Conservation (phyloP, 345 rosid genomes). For the Sonneratia caseolaris region DNA sequence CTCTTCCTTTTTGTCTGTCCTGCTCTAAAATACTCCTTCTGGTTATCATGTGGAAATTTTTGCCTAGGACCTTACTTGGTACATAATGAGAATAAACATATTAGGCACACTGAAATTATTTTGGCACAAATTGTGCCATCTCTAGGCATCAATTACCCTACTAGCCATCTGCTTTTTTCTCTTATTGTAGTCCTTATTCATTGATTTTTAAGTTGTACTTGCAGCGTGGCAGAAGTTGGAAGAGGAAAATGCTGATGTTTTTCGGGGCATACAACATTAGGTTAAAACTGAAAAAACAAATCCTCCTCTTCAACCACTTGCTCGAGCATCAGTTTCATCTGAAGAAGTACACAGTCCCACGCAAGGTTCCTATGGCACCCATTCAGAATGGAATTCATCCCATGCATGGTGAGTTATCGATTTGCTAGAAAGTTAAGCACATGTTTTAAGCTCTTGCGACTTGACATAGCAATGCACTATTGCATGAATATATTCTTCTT, state of each 20-base stretch:
- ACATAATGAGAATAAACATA: not conserved
- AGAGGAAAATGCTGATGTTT: conserved; percentile 89
- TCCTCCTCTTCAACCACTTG: conserved; percentile 75
- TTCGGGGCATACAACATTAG: conserved; percentile 92
- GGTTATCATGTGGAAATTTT: not conserved
- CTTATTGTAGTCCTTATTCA: not conserved
- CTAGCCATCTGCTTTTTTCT: not conserved
- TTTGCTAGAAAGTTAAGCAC: not conserved
- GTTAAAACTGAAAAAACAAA: conserved; percentile 86
- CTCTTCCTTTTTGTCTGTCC: not conserved
- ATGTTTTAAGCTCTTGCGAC: not conserved
- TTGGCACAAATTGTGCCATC: not conserved
- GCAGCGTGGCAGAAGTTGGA: conserved; percentile 99
- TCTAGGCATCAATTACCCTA: not conserved
- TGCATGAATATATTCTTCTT: not conserved
- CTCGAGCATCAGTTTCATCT: conserved; percentile 89
- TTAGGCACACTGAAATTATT: not conserved
- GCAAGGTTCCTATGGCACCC: conserved; percentile 75
- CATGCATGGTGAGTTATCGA: conserved; percentile 60
- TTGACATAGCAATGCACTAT: not conserved
- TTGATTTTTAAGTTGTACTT: conserved; percentile 6
- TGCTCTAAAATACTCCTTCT: not conserved
- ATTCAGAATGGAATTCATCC: conserved; percentile 87
- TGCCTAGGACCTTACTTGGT: not conserved
- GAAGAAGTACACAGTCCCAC: conserved; percentile 73